Conservation (phyloP, 1,139 yeast species). For the Kurtzmaniella quercitrusa region DNA sequence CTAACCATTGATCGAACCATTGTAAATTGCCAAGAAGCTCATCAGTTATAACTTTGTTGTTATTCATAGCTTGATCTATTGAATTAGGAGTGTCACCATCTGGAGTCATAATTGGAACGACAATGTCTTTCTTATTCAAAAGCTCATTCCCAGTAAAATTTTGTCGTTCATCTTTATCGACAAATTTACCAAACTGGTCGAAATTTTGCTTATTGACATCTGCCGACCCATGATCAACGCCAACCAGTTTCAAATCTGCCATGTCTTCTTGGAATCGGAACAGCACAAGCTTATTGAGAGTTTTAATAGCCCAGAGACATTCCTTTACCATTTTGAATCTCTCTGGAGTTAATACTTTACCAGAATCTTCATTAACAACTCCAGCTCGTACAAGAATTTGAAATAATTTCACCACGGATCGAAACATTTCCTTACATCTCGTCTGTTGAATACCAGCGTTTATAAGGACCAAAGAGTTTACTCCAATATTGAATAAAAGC, state of each 20-base stretch:
- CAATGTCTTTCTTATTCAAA: not conserved
- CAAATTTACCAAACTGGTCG: constrained; percentile 36
- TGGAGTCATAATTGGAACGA: not conserved
- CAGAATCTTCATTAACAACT: constrained; percentile 24
- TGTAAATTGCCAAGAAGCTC: constrained; percentile 42
- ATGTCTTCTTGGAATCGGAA: constrained; percentile 44
- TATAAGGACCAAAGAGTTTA: constrained; percentile 42
- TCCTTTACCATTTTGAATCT: constrained; percentile 59
- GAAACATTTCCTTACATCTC: constrained; percentile 24
- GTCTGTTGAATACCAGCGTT: constrained; percentile 34
- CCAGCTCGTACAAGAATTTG: constrained; percentile 26
- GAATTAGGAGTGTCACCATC: not conserved
- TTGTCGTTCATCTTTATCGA: constrained; percentile 9
- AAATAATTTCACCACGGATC: constrained; percentile 25
- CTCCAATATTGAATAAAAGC: constrained; percentile 45
- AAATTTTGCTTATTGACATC: constrained; percentile 50
- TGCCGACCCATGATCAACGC: constrained; percentile 56
- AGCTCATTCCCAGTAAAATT: constrained; percentile 3
- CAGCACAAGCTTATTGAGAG: constrained; percentile 49
- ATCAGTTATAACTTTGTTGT: constrained; percentile 9
- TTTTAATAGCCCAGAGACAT: constrained; percentile 61
- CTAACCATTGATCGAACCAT: constrained; percentile 57
- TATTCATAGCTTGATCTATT: not conserved
- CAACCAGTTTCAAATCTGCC: constrained; percentile 33
- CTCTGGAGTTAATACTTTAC: constrained; percentile 34